Conservation (phyloP, 306 rosid species). For the Datisca glomerata region DNA sequence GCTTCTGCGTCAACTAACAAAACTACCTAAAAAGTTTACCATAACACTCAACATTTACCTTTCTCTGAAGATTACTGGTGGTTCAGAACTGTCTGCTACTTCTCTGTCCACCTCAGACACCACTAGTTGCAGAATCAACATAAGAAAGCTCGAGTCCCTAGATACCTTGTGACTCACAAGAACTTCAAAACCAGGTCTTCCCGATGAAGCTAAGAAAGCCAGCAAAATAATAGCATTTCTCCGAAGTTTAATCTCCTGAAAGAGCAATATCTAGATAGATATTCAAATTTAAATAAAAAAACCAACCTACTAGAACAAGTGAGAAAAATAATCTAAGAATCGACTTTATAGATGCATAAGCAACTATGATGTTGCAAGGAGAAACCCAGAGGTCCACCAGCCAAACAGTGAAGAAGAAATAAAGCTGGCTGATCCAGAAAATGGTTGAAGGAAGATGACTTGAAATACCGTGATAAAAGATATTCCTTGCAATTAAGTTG, state of each 20-base stretch:
- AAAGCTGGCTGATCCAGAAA: too few relatives aligned
- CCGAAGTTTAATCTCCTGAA: conserved; percentile 60
- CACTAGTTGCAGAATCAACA: conserved; percentile 58
- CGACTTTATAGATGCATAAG: too few relatives aligned
- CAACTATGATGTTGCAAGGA: too few relatives aligned
- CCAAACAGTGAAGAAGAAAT: too few relatives aligned
- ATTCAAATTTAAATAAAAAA: too few relatives aligned
- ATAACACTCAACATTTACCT: conserved; percentile 37
- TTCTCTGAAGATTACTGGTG: conserved; percentile 41
- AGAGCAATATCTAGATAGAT: too few relatives aligned
- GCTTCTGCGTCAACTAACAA: neutral
- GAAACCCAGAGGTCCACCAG: too few relatives aligned
- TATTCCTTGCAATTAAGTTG: too few relatives aligned
- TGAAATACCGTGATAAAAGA: too few relatives aligned
- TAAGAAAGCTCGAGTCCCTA: conserved; percentile 42
- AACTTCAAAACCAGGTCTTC: conserved; percentile 70
- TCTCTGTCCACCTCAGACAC: conserved; percentile 45
- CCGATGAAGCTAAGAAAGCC: conserved; percentile 84
- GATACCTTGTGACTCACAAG: conserved; percentile 34
- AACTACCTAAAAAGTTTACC: neutral
- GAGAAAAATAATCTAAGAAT: too few relatives aligned
- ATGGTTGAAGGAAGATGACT: too few relatives aligned
- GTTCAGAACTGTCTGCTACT: conserved; percentile 20
- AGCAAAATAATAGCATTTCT: conserved; percentile 56
- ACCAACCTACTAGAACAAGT: too few relatives aligned